Evolutionary conservation across 108 stramenopile genomes (phyloP), one percentile per base, ranked within the genome.

Genomic region (Fistulifera solaris): DNA sequence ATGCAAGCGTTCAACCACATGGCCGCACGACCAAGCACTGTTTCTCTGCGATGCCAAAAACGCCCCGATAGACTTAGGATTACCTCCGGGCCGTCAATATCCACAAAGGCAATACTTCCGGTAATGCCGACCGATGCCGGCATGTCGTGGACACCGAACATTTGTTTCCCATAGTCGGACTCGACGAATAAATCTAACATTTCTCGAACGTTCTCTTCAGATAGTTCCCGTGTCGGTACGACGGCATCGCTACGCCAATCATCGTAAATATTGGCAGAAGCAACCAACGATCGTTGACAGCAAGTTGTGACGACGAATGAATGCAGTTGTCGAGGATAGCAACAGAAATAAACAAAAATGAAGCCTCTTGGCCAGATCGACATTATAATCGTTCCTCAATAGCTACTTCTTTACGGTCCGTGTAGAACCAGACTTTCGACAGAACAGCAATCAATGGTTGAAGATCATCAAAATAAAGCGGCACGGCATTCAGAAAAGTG

Each of bases 1-100:
- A 87, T 79, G 14, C 86, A 52, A 1, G 86, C 86, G 44, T 87
- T 78, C 2, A 87, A 54, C 68, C 78, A 87, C 72, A 87, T 72
- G 43, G 86, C 86, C 10, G 86, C 86, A 51, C 80, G 64, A n/a
- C 82, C 82, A 26, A 87, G 54, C 0, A 87, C 82, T 0, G 75
- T 76, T 48, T 70, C 75, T 43, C 86, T 51, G 21, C 68, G 67
- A 59, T 87, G 86, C 86, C 86, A 87, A 56, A 87, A 87, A 3
- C 46, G 67, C 0, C 80, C 80, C 22, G 22, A 35, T 28, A 87
- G 52, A 1, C 56, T 8, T 10, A 87, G 66, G 17, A 61, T 66
- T 0, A 72, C 80, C 48, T 79, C 76, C 6, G 86, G 86, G 14
- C 86, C 86, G 45, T 64, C 62, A 1, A 87, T 26, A 59, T 75